These are phyloP conservation scores for Annulohypoxylon truncatum DNA, from an alignment of 2,329 filamentous ascomycete species.

Conservation along the genomic window DNA sequence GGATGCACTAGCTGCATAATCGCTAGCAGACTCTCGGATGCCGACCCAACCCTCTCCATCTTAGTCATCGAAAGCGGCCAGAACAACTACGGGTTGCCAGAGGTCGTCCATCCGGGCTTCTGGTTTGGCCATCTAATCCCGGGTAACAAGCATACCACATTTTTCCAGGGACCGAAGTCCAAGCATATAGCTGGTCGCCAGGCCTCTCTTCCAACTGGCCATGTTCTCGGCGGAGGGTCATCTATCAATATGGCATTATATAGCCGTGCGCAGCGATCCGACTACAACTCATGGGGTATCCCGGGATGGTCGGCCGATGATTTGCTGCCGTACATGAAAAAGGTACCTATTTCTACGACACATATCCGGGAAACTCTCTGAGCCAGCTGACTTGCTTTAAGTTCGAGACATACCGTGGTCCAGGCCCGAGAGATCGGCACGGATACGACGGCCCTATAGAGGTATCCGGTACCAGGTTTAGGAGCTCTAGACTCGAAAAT, in stretches of 20 bases:
- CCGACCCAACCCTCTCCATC: constrained; percentile 33
- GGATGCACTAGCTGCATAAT: constrained; percentile 40
- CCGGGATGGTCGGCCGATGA: constrained; percentile 48
- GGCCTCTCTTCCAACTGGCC: constrained; percentile 39
- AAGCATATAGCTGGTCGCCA: constrained; percentile 16
- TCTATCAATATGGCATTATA: constrained; percentile 61
- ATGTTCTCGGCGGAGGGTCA: constrained; percentile 65
- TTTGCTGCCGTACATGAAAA: constrained; percentile 48
- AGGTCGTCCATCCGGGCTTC: constrained; percentile 1
- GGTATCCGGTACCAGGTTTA: constrained; percentile 63
- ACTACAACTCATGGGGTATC: constrained; percentile 47
- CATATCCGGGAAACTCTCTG: constrained; percentile 20
- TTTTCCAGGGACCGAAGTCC: constrained; percentile 13
- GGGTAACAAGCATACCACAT: constrained; percentile 1
- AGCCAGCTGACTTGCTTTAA: constrained; percentile 44
- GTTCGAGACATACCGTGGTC: constrained; percentile 67
- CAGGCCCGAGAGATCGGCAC: constrained; percentile 58
- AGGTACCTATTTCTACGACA: constrained; percentile 54
- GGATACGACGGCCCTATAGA: constrained; percentile 67
- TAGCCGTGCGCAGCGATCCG: constrained; percentile 48
- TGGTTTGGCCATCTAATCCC: constrained; percentile 14
- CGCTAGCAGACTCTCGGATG: constrained; percentile 38
- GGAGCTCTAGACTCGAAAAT: constrained; percentile 54
- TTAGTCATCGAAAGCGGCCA: constrained; percentile 37
- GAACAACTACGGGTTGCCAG: constrained; percentile 20